Evolutionary conservation across 306 rosid species (phyloP), one percentile per base, ranked within the genome.

Genomic region (Lagenaria siceraria): DNA sequence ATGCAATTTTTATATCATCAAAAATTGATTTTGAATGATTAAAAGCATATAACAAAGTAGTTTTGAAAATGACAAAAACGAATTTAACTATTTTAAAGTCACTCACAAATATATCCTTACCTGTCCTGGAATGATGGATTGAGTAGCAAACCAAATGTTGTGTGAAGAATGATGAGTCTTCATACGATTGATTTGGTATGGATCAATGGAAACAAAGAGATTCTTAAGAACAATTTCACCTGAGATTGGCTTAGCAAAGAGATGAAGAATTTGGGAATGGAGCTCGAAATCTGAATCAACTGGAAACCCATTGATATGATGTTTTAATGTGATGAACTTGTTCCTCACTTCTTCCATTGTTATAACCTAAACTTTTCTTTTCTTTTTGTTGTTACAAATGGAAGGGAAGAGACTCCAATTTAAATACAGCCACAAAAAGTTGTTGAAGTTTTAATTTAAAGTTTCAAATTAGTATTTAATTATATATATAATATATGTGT

Each of bases 131-230:
- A 19, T 40, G 42, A 89, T 27, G 42, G 86, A 79, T 4, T 15
- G 9, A n/a, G 89, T 43, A 46, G 59, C 78, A 70, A 29, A 31
- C 0, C 78, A 68, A 15, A 85, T 36, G 5, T 33, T 4, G 6
- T 33, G 36, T 5, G 36, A 33, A 0, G 91, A 85, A 36, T 89
- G 24, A 33, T 84, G 8, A 21, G 27, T 61, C 43, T 89, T 89
- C 91, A 92, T 87, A 79, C 89, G 85, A 64, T 89, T 91, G 11
- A 89, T 18, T 77, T 85, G 87, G 61, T 81, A 88, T 4, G 95
- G 95, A 29, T 91, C 95, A 24, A 91, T 83, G 1, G 95, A 91
- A 12, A 88, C 78, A 24, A 80, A 85, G 11, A 91, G 79, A 88
- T 87, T 91, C 82, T 86, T 88, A 4, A 91, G 82, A 8, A 89